Evolutionary conservation across 805 yeast genomes (phyloP), one percentile per base, ranked within the genome.

Genomic region (Ogataea saltuana): DNA sequence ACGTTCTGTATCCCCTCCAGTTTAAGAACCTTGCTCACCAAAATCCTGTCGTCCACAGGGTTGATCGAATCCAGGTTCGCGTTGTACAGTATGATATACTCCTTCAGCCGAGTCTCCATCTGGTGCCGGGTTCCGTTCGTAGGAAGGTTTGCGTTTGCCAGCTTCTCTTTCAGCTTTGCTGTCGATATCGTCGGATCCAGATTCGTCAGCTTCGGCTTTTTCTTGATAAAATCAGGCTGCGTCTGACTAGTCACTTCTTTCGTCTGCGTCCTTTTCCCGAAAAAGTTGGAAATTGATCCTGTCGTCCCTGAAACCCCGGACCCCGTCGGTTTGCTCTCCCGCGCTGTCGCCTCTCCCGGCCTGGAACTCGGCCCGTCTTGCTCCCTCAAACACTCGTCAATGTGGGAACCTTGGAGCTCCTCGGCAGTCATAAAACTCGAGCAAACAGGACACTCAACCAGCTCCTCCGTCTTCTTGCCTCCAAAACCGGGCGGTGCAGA

Each of bases 41-140:
- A 61, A 4, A 76, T 75, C 28, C 68, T 64, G 17, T 79, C 81
- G 19, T 77, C 63, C 4, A 76, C 76, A 0, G 96, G 96, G 22
- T 69, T 71, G 26, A 75, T 67, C 5, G 89, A 75, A 57, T 88
- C 96, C 32, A 81, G 73, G 56, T 88, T 88, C 10, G 96, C 82
- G 58, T 90, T 90, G 80, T 83, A 85, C 9, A 88, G 58, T 23
- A 81, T 78, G 43, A 84, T 79, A 67, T 81, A 90, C 51, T 89
- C 91, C 48, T 79, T 82, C 58, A 85, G 85, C 30, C 98, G 65
- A 15, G 75, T 64, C 47, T 86, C 90, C 53, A 89, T 56, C 49
- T 78, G 82, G 12, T 64, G 65, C 46, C 87, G 70, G 1, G 83
- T 63, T 0, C 97, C 98, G 8, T 59, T 61, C 0, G 79, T 70